Conservation (phyloP, 345 rosid genomes). For the Xanthoceras sorbifolium region DNA sequence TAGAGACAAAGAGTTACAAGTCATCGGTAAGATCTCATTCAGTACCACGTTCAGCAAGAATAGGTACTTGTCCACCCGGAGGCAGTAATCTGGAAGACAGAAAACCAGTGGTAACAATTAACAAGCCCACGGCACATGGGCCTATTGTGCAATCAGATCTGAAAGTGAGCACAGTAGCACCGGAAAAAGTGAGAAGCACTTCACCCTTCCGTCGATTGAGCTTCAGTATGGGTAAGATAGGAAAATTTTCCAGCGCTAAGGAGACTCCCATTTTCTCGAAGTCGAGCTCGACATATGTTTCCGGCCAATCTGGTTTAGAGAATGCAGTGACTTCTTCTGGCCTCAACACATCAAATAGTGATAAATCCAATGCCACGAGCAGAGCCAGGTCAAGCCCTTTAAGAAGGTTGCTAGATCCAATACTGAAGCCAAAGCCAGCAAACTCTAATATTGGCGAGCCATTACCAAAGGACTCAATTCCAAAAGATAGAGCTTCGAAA, state of each 20-base stretch:
- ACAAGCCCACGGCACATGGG: conserved; percentile 23
- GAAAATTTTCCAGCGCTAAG: conserved; percentile 51
- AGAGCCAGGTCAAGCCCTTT: conserved; percentile 79
- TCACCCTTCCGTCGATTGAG: conserved; percentile 77
- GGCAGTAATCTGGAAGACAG: conserved; percentile 37
- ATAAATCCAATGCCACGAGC: conserved; percentile 38
- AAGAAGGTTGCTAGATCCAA: conserved; percentile 78
- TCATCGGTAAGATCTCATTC: conserved; percentile 39
- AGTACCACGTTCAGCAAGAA: conserved; percentile 33
- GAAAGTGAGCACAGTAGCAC: conserved; percentile 35
- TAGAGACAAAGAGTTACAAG: conserved; percentile 31
- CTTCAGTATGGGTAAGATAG: conserved; percentile 53
- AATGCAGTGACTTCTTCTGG: conserved; percentile 40
- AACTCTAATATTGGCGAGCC: conserved; percentile 44
- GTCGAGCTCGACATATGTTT: conserved; percentile 30
- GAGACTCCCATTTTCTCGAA: conserved; percentile 42
- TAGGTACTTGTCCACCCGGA: conserved; percentile 31
- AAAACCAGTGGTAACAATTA: conserved; percentile 26
- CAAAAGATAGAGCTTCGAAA: conserved; percentile 35
- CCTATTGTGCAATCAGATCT: conserved; percentile 36
- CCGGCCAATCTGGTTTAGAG: conserved; percentile 45
- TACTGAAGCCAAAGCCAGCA: conserved; percentile 62
- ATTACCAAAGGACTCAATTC: conserved; percentile 35
- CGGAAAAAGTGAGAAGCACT: conserved; percentile 66
- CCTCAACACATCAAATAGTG: conserved; percentile 31